Percentiles rank a stretch among this genome's conserved stretches.
phyloP scores from a whole-genome alignment of 2,329 filamentous ascomycete species.

The Colletotrichum sp. region DNA sequence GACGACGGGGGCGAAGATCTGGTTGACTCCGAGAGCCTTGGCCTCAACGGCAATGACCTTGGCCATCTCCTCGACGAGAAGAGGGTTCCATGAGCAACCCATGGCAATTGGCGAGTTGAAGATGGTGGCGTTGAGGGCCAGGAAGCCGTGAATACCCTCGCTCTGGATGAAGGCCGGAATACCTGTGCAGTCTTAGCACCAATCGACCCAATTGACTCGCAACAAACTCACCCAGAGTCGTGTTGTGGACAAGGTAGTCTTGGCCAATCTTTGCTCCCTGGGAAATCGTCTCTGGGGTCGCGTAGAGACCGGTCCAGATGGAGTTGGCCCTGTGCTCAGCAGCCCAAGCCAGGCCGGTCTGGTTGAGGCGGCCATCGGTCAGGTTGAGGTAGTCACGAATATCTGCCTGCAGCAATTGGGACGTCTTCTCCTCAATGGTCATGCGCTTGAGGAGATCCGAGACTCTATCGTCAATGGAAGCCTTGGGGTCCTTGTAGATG shows the following conservation, averaged over 20 bases:
- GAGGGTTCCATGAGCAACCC: conserved; percentile 73
- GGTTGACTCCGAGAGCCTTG: conserved; percentile 71
- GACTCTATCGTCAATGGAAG: conserved; percentile 68
- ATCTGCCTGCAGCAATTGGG: conserved; percentile 74
- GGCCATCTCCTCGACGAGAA: conserved; percentile 70
- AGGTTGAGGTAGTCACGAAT: conserved; percentile 76
- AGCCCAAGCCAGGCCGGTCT: conserved; percentile 68
- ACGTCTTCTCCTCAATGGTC: conserved; percentile 76
- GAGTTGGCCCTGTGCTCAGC: conserved; percentile 70
- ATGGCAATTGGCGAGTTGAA: conserved; percentile 80
- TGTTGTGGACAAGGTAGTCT: conserved; percentile 66
- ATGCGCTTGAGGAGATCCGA: conserved; percentile 73
- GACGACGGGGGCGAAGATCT: conserved; percentile 74
- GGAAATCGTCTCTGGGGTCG: conserved; percentile 67
- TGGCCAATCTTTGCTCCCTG: conserved; percentile 69
- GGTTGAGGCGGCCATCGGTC: conserved; percentile 71
- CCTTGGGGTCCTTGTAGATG: conserved; percentile 68
- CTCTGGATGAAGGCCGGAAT: conserved; percentile 78
- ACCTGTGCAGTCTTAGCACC: conserved; percentile 59
- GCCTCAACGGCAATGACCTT: conserved; percentile 69
- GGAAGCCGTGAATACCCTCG: conserved; percentile 76
- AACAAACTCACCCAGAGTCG: conserved; percentile 32
- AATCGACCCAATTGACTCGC: neutral
- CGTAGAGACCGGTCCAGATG: conserved; percentile 75
- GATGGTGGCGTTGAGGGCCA: conserved; percentile 76